Percentiles rank a stretch among this genome's conserved stretches.
Evolutionary conservation across 441 rosid species (phyloP).

Genomic region (Mallotus repandus): DNA sequence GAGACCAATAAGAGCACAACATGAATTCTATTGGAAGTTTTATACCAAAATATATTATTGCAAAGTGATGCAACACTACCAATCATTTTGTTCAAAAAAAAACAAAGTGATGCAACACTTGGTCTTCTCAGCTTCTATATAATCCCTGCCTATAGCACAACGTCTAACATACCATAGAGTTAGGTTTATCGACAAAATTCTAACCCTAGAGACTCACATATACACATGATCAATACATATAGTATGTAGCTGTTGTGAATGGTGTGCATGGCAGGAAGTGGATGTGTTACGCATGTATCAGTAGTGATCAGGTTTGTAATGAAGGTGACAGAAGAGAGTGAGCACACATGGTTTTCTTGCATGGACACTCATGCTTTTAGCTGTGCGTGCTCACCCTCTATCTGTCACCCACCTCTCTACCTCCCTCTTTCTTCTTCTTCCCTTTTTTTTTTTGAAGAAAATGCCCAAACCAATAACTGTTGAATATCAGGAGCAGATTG

Average conservation of each 20-base stretch:
- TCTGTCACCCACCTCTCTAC: conserved; percentile 26
- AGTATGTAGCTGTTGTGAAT: no score
- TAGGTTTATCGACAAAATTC: neutral
- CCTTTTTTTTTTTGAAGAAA: no score
- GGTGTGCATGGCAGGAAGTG: neutral
- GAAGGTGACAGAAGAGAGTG: conserved; percentile 48
- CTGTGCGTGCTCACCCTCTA: conserved; percentile 36
- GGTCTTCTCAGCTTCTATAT: neutral
- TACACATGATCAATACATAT: no score
- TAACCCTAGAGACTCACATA: no score
- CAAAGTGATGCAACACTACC: no score
- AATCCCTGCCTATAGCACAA: neutral
- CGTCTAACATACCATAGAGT: neutral
- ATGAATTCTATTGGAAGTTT: no score
- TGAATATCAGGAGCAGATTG: no score
- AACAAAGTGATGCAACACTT: no score
- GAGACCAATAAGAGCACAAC: no score
- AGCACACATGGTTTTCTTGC: conserved; percentile 42
- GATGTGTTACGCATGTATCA: no score
- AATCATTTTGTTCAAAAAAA: no score
- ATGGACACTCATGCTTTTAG: conserved; percentile 19
- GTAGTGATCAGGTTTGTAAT: conserved; percentile 10
- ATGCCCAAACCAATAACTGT: no score
- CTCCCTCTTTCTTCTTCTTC: neutral
- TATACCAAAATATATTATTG: neutral